A percentile compares a stretch with the other conserved stretches of the same genome.
Conservation (phyloP, 768 basidiomycete species). For the Termitomyces sp. region DNA sequence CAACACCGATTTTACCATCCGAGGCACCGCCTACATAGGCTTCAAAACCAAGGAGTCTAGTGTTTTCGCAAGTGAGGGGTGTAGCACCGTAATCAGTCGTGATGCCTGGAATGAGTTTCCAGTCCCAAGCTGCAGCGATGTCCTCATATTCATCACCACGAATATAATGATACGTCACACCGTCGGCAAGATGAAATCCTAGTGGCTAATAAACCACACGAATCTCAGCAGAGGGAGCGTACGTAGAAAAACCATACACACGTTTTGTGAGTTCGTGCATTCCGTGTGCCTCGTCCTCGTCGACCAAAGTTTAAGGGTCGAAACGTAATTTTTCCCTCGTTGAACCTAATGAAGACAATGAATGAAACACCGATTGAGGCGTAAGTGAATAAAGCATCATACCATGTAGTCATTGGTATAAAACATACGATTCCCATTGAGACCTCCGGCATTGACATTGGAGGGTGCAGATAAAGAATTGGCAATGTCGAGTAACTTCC, state of each 20-base stretch:
- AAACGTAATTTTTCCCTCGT: constrained; percentile 52
- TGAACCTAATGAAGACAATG: constrained; percentile 41
- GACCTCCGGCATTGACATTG: constrained; percentile 48
- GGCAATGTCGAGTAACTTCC: constrained; percentile 32
- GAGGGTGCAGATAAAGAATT: constrained; percentile 30
- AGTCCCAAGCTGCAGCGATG: constrained; percentile 71
- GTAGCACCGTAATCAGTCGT: constrained; percentile 63
- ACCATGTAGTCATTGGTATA: constrained; percentile 70
- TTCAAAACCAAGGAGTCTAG: constrained; percentile 41
- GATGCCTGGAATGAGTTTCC: constrained; percentile 72
- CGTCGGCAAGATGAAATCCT: constrained; percentile 72
- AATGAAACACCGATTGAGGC: not conserved
- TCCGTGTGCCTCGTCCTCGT: constrained; percentile 56
- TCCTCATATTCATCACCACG: constrained; percentile 69
- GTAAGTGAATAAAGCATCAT: not conserved
- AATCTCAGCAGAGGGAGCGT: not conserved
- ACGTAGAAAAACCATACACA: constrained; percentile 16
- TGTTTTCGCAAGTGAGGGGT: constrained; percentile 41
- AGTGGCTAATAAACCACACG: constrained; percentile 32
- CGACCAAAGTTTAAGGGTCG: constrained; percentile 62
- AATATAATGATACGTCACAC: constrained; percentile 58
- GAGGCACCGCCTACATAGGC: constrained; percentile 66
- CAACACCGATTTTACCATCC: constrained; percentile 50
- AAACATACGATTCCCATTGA: constrained; percentile 60
- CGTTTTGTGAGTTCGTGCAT: constrained; percentile 61